Conservation (phyloP, 805 yeast genomes). For the Cyberlindnera amylophila region DNA sequence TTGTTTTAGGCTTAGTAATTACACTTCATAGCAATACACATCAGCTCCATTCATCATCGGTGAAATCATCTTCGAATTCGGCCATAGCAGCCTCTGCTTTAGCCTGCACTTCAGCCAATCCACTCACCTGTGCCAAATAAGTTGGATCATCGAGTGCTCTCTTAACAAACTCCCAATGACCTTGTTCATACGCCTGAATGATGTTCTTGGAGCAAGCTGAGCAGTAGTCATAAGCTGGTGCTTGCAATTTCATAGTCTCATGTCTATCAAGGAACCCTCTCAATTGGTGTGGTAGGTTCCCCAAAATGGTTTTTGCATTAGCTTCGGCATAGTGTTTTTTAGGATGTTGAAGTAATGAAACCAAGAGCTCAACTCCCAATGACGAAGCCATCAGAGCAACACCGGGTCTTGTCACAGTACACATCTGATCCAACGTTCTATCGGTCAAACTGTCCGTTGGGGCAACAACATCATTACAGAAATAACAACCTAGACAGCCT, state of each 20-base stretch:
- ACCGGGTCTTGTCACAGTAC: constrained; percentile 97
- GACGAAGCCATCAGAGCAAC: constrained; percentile 87
- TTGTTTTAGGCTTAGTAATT: no score
- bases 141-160: constrained; percentile 61
- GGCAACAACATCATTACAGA: constrained; percentile 93
- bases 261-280: constrained; percentile 78
- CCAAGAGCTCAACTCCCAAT: constrained; percentile 77
- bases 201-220: constrained; percentile 79
- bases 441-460: constrained; percentile 87
- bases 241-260: constrained; percentile 56
- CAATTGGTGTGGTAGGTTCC: constrained; percentile 83
- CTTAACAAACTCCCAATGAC: constrained; percentile 81
- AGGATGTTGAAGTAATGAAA: constrained; percentile 69
- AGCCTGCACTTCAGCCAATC: constrained; percentile 68
- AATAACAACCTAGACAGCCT: constrained; percentile 76
- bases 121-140: constrained; percentile 75
- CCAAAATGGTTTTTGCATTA: constrained; percentile 42
- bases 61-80: constrained; percentile 25
- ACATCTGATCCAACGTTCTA: constrained; percentile 94
- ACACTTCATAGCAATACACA: no score
- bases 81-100: constrained; percentile 50
- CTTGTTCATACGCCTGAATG: constrained; percentile 41
- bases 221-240: constrained; percentile 74
- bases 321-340: constrained; percentile 35
- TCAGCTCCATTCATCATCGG: constrained; percentile 24